Conservation (phyloP, 2,329 filamentous ascomycete species). For the Verticillium klebahnii region DNA sequence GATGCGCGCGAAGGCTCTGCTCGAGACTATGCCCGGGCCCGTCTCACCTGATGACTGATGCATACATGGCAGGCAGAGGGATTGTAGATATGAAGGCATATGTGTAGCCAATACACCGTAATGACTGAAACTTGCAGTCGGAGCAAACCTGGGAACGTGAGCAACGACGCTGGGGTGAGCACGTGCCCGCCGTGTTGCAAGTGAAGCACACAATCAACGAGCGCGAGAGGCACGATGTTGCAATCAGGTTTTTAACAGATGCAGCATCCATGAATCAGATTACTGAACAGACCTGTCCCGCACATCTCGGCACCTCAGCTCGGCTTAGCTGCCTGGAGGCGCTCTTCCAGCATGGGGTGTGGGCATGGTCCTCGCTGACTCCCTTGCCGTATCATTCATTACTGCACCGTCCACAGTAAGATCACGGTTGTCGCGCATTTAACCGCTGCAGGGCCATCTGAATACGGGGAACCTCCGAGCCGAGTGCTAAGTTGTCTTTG, state of each 20-base stretch:
- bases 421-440: neutral
- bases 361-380: no score
- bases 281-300: neutral
- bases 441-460: neutral
- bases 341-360: neutral
- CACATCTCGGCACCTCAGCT: no score
- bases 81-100: neutral
- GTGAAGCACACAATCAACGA: neutral
- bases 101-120: neutral
- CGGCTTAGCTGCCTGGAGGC: neutral
- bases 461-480: neutral
- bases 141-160: neutral
- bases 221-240: neutral
- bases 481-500: neutral
- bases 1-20: neutral
- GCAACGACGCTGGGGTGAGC: neutral
- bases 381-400: no score
- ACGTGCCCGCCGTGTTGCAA: neutral
- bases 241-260: neutral
- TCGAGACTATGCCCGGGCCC: neutral
- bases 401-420: no score
- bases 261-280: neutral
- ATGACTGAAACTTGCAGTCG: neutral
- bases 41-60: neutral
- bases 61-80: neutral